These are phyloP conservation scores for Arthrobotrys iridis DNA, from an alignment of 2,329 filamentous ascomycete genomes.

Conservation along the genomic window DNA sequence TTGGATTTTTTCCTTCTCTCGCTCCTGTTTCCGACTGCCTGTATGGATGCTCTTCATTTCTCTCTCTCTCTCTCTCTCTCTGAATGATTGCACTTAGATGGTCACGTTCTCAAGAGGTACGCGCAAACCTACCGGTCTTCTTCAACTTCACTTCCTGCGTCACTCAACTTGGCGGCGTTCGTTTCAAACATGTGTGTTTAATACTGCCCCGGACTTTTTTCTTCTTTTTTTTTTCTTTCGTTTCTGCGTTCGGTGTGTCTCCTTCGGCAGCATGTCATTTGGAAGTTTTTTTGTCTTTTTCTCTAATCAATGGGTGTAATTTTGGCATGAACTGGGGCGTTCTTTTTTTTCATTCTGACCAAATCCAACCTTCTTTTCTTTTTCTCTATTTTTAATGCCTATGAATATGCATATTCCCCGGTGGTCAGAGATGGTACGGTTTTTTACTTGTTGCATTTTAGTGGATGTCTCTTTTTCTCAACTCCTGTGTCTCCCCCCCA, in stretches of 20 bases:
- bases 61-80: neutral
- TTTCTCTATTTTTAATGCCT: neutral
- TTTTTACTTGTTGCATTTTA: slow-evolving; percentile 18
- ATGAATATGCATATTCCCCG: slow-evolving; percentile 8
- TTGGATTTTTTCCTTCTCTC: slow-evolving; percentile 2
- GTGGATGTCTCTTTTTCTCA: neutral
- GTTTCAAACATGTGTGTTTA: slow-evolving; percentile 11
- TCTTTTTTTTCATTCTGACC: slow-evolving; percentile 14
- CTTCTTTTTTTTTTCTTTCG: neutral
- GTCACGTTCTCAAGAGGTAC: slow-evolving; percentile 6
- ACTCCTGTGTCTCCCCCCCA: neutral
- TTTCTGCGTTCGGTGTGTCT: slow-evolving; percentile 15
- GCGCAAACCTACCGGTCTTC: slow-evolving; percentile 28
- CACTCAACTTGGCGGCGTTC: slow-evolving; percentile 51
- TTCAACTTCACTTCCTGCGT: slow-evolving; percentile 21
- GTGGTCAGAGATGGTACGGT: neutral
- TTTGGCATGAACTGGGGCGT: slow-evolving; percentile 53
- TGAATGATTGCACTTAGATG: neutral
- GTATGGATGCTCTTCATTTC: neutral
- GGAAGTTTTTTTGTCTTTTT: slow-evolving; percentile 23
- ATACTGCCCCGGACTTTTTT: neutral
- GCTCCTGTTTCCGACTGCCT: neutral
- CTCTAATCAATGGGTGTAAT: slow-evolving; percentile 48
- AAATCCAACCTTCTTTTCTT: slow-evolving; percentile 40
- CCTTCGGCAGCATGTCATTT: slow-evolving; percentile 33